Evolutionary conservation across 75 land plant genomes (phyloP), one percentile per base, ranked within the genome.

Genomic region (Chamaecyparis obtusa): DNA sequence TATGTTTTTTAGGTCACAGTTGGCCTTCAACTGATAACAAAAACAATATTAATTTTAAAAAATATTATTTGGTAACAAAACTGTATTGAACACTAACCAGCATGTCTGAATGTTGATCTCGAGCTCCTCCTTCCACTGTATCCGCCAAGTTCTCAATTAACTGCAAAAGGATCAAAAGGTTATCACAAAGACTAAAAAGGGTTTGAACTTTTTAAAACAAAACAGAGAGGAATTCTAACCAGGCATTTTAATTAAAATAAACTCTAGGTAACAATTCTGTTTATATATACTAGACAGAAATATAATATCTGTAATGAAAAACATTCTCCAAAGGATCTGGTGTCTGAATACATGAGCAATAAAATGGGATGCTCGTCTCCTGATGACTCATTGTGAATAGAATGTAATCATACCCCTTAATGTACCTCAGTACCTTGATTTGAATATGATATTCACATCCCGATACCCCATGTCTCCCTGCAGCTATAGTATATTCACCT

Each of bases 61-160:
- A 67, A 33, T 74, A 11, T 71, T 71, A 33, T 74, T 33, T 74
- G 15, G 76, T 35, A 54, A 35, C 55, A 79, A 39, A 36, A 78
- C 48, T 33, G 32, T 36, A 14, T 85, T 54, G 37, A 85, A 55
- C 9, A 44, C 46, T 87, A 46, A 87, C 88, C 64, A 85, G 48
- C 44, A 55, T 46, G 54, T 85, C 86, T 37, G 67, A 57, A 41
- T 87, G 67, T 51, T 87, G 88, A 86, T 87, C 88, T 86, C 88
- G 35, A 55, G 35, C 88, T 85, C 86, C 86, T 24, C 88, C 88
- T 49, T 87, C 88, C 33, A 87, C 69, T 49, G 88, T 86, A 87
- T 85, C 87, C 37, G 86, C 88, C 46, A 87, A 80, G 56, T 60
- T 81, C 67, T 87, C 86, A 24, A 87, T 87, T 10, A 87, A 57